A percentile compares a stretch with the other conserved stretches of the same genome.
These are phyloP conservation scores for Dothistroma septosporum DNA, from an alignment of 2,329 filamentous ascomycete genomes.

Conservation along the genomic window DNA sequence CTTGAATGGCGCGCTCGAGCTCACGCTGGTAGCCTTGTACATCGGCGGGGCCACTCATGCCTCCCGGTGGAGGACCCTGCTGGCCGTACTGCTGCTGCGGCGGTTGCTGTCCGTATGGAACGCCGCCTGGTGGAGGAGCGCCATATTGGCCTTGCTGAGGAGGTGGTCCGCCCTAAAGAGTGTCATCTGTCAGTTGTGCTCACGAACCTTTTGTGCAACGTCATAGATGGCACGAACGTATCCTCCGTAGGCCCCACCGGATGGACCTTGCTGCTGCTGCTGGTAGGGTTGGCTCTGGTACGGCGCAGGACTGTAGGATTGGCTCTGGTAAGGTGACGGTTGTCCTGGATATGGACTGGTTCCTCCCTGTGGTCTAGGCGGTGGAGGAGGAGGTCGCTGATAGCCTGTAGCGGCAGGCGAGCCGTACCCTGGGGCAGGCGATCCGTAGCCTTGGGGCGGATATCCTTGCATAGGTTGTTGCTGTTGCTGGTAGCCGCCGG, in stretches of 20 bases:
- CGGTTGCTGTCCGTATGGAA: slow-evolving; percentile 14
- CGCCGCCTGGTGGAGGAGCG: slow-evolving; percentile 28
- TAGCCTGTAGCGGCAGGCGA: slow-evolving; percentile 36
- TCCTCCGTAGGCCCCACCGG: slow-evolving; percentile 24
- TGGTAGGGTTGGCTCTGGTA: slow-evolving; percentile 27
- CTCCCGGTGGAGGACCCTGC: slow-evolving; percentile 24
- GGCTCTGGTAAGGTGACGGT: slow-evolving; percentile 18
- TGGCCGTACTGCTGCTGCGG: slow-evolving; percentile 31
- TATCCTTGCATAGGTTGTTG: slow-evolving; percentile 6
- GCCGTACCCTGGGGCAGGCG: slow-evolving; percentile 25
- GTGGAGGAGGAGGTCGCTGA: slow-evolving; percentile 38
- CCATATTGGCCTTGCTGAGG: slow-evolving; percentile 25
- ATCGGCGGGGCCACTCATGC: slow-evolving; percentile 43
- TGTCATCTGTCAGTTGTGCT: slow-evolving; percentile 18
- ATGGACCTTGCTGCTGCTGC: slow-evolving; percentile 27
- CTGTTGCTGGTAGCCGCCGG: slow-evolving; percentile 28
- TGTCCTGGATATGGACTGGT: slow-evolving; percentile 27
- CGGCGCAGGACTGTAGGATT: slow-evolving; percentile 18
- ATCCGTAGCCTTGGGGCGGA: slow-evolving; percentile 1
- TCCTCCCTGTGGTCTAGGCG: slow-evolving; percentile 22
- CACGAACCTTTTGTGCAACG: not conserved
- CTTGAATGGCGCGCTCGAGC: slow-evolving; percentile 54
- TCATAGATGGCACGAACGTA: slow-evolving; percentile 29
- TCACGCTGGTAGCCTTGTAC: slow-evolving; percentile 54
- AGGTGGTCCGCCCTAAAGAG: slow-evolving; percentile 20